A percentile compares a stretch with the other conserved stretches of the same genome.
Evolutionary conservation across 2,329 filamentous ascomycete species (phyloP).

Genomic region (Huntiella savannae): DNA sequence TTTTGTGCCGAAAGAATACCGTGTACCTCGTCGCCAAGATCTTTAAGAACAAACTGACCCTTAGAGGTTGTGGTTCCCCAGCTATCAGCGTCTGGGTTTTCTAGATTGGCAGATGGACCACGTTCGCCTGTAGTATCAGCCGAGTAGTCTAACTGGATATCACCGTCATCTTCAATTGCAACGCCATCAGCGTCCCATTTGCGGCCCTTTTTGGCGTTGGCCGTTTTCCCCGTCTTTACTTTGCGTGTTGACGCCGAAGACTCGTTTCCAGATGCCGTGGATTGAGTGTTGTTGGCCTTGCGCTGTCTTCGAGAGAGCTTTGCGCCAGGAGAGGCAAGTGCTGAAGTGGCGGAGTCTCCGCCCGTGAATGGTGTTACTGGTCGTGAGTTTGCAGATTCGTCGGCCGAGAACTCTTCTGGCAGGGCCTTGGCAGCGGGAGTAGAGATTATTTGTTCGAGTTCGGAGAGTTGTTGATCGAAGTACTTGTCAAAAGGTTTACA

Average conservation of each 20-base stretch:
- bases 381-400: slow-evolving; percentile 40
- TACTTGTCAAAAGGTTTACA: slow-evolving; percentile 74
- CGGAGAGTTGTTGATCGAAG: slow-evolving; percentile 79
- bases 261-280: slow-evolving; percentile 71
- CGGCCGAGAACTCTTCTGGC: slow-evolving; percentile 11
- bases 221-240: slow-evolving; percentile 34
- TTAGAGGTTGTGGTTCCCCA: slow-evolving; percentile 75
- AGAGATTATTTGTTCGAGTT: slow-evolving; percentile 44
- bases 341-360: slow-evolving; percentile 15
- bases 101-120: slow-evolving; percentile 39
- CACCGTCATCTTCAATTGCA: slow-evolving; percentile 59
- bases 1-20: slow-evolving; percentile 63
- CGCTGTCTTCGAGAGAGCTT: slow-evolving; percentile 68
- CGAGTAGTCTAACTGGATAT: slow-evolving; percentile 79
- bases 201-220: slow-evolving; percentile 69
- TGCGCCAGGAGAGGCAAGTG: slow-evolving; percentile 52
- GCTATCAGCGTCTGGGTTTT: slow-evolving; percentile 56
- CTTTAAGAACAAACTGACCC: slow-evolving; percentile 85
- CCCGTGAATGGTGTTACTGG: slow-evolving; percentile 49
- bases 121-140: slow-evolving; percentile 34
- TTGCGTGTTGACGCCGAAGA: slow-evolving; percentile 31
- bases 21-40: slow-evolving; percentile 84
- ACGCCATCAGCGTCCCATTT: slow-evolving; percentile 84
- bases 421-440: slow-evolving; percentile 15
- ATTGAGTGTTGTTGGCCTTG: slow-evolving; percentile 42